Conservation (phyloP, 352 stramenopile species). For the Phytophthora sansomeana region DNA sequence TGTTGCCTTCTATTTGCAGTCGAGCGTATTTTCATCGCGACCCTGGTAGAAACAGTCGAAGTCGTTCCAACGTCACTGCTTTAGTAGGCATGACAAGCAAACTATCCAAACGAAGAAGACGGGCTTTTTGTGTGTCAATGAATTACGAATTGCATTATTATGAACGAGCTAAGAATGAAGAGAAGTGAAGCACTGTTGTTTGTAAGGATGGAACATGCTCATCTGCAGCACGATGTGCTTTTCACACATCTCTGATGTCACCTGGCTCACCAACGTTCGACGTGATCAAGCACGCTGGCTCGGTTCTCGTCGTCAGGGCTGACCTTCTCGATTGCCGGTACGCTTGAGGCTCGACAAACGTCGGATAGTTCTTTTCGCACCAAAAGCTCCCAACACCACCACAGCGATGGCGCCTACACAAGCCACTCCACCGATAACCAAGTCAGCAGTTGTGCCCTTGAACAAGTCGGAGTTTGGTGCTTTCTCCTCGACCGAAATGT, state of each 20-base stretch:
- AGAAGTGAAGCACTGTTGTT: constrained; percentile 1
- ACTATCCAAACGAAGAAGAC: neutral
- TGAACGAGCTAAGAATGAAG: constrained; percentile 14
- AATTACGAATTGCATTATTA: constrained; percentile 22
- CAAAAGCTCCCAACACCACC: constrained; percentile 16
- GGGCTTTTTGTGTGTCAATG: constrained; percentile 3
- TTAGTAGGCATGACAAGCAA: too few relatives aligned
- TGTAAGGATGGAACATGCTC: neutral
- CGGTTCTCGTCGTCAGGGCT: constrained; percentile 14
- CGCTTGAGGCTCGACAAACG: neutral
- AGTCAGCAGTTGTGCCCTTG: neutral
- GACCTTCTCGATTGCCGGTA: constrained; percentile 4
- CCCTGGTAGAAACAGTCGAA: neutral
- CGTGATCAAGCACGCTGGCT: constrained; percentile 23
- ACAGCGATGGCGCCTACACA: constrained; percentile 19
- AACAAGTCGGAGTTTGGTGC: neutral
- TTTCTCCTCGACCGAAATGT: constrained; percentile 8
- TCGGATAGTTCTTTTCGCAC: constrained; percentile 17
- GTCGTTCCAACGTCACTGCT: neutral
- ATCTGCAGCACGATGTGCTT: neutral
- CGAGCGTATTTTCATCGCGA: constrained; percentile 17
- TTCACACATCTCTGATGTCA: constrained; percentile 28
- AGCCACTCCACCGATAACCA: constrained; percentile 5
- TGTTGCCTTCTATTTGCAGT: constrained; percentile 10
- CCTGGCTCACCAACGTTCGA: constrained; percentile 30